A percentile compares a stretch with the other conserved stretches of the same genome.
Evolutionary conservation across 2,329 filamentous ascomycete genomes (phyloP).

Genomic region (Colletotrichum lupini): DNA sequence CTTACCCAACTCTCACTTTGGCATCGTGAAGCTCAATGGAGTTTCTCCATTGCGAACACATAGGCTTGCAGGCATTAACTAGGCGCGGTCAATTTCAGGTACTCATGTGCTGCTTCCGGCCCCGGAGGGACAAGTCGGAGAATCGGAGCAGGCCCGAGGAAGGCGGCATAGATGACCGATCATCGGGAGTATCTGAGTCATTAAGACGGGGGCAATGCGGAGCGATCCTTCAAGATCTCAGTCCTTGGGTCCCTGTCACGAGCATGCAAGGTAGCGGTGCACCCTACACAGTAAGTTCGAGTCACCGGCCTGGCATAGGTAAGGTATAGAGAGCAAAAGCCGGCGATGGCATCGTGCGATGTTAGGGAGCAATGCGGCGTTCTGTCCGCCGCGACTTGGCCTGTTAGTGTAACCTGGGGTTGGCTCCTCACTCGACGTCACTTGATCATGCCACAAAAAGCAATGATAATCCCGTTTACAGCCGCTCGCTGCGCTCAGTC

Average conservation of each 20-base stretch:
- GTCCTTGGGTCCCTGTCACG: background rate
- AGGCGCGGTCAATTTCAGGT: no score
- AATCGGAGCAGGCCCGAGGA: background rate
- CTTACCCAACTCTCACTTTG: no score
- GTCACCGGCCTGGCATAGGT: background rate
- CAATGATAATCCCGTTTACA: slow-evolving; percentile 9
- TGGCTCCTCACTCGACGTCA: background rate
- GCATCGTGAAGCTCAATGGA: no score
- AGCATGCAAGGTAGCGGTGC: background rate
- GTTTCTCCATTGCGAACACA: no score
- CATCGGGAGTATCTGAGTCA: background rate
- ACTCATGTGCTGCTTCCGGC: no score
- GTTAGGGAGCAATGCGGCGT: background rate
- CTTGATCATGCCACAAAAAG: slow-evolving; percentile 1
- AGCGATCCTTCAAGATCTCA: background rate
- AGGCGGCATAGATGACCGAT: background rate
- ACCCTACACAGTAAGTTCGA: background rate
- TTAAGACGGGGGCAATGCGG: background rate
- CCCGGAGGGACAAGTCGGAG: no score
- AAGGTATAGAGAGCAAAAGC: background rate
- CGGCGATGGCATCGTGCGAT: background rate
- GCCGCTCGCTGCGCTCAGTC: background rate
- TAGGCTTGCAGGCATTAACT: no score
- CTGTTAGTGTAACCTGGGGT: background rate
- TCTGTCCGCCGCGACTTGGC: background rate